Evolutionary conservation across 2,329 filamentous ascomycete genomes (phyloP).

Genomic region (Aureobasidium leucospermi): DNA sequence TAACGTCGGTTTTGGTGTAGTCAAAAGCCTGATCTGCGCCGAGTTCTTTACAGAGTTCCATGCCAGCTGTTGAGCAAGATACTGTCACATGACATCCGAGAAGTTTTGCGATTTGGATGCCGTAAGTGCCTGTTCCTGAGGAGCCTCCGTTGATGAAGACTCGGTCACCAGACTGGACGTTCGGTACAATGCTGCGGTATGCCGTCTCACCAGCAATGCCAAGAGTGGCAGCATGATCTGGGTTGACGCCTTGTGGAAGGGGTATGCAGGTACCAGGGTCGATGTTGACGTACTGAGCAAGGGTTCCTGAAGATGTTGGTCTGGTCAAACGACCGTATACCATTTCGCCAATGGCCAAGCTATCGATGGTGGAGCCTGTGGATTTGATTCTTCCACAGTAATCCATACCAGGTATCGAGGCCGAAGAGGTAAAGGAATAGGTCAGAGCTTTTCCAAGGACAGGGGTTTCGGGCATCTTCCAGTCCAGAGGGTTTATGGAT

Average conservation of each 20-base stretch:
- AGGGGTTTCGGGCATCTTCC: slow-evolving; percentile 40
- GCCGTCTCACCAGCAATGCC: slow-evolving; percentile 34
- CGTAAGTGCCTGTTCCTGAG: slow-evolving; percentile 54
- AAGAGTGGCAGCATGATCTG: slow-evolving; percentile 31
- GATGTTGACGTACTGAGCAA: slow-evolving; percentile 31
- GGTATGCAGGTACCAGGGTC: slow-evolving; percentile 19
- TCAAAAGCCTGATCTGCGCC: slow-evolving; percentile 60
- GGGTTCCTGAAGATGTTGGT: slow-evolving; percentile 27
- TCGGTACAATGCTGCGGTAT: slow-evolving; percentile 30
- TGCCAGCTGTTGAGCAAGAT: slow-evolving; percentile 52
- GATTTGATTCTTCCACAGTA: slow-evolving; percentile 44
- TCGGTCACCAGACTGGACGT: slow-evolving; percentile 37
- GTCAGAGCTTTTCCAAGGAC: slow-evolving; percentile 25
- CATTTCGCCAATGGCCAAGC: slow-evolving; percentile 30
- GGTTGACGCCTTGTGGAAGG: slow-evolving; percentile 29
- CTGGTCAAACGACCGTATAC: slow-evolving; percentile 32
- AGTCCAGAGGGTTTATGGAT: slow-evolving; percentile 44
- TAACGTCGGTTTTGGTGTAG: slow-evolving; percentile 47
- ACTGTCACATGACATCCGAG: slow-evolving; percentile 53
- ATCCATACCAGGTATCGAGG: slow-evolving; percentile 45
- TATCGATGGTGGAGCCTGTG: slow-evolving; percentile 19
- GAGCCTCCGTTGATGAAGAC: slow-evolving; percentile 60
- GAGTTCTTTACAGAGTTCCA: slow-evolving; percentile 48
- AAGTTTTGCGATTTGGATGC: slow-evolving; percentile 57
- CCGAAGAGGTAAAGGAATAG: slow-evolving; percentile 28